Evolutionary conservation across 495 filamentous ascomycete species (phyloP), one percentile per base, ranked within the genome.

Genomic region (Annulohypoxylon nitens): DNA sequence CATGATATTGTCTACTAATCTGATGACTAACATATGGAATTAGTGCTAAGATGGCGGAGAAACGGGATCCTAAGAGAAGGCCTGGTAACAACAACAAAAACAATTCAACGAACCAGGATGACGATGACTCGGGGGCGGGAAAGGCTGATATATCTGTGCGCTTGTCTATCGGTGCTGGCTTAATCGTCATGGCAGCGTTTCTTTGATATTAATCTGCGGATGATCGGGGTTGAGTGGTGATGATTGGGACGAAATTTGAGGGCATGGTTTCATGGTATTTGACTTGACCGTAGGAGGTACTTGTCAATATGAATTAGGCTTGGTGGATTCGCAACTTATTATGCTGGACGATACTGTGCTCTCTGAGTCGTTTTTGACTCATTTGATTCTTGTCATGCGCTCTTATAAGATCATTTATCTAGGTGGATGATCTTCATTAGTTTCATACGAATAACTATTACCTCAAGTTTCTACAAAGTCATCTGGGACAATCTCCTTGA

Each of bases 41-140:
- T 8, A 51, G 60, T 11, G 18, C 16, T 37, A 16, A 3, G 0
- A 25, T 3, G 3, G 16, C 30, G 14, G 45, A 51, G 30, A 34
- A 51, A 16, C 23, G 60, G 25, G 45, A 51, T 20, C 45, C 45
- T 4, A 63, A 23, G 34, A 51, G n/a, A 16, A 51, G 23, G 5
- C 39, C 59, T 9, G 18, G 4, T 9, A 20, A 4, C 14, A 34
- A 20, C 10, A 63, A 51, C 0, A 63, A 63, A 23, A 23, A 23
- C 20, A 23, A 23, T 1, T 23, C 20, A 23, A 23, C 20, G 20
- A 23, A 23, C 20, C 6, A 63, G 1, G 14, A 50, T n/a, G 33
- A 50, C 30, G 43, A 62, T 7, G 60, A 51, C 14, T 63, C 45
- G 7, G 45, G 60, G 4, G 26, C 20, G 20, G 60, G 60, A 18